Percentiles rank a stretch among this genome's conserved stretches.
Conservation (phyloP, 208 protist genomes). For the Leptomonas pyrrhocoris region DNA sequence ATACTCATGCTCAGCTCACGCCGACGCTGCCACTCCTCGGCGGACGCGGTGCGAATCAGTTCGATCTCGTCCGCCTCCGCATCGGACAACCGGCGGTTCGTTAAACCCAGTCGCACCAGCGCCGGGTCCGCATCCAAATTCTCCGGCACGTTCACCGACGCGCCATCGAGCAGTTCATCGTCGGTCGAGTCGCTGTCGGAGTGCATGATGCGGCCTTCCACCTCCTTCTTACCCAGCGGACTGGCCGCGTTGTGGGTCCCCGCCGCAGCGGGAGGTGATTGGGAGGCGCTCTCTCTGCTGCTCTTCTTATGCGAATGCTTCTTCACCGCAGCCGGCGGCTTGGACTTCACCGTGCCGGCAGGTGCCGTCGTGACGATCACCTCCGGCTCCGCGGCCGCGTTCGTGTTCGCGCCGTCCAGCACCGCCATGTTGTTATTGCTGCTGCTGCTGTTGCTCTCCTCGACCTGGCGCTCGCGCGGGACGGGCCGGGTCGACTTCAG, state of each 20-base stretch:
- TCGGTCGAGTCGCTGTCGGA: constrained; percentile 17
- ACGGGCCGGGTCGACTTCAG: neutral
- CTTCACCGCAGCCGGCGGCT: neutral
- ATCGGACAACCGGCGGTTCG: neutral
- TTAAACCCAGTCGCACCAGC: constrained; percentile 1
- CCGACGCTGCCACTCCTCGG: constrained; percentile 52
- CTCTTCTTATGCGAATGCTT: neutral
- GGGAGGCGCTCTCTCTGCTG: neutral
- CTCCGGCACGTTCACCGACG: neutral
- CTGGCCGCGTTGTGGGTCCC: no score
- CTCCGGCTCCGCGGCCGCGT: constrained; percentile 3
- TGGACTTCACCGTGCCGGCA: neutral
- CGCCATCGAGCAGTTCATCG: constrained; percentile 1
- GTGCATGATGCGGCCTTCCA: constrained; percentile 24
- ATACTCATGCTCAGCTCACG: constrained; percentile 89
- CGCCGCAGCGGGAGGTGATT: no score
- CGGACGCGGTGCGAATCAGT: constrained; percentile 25
- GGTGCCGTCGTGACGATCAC: constrained; percentile 4
- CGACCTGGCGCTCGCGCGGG: constrained; percentile 2
- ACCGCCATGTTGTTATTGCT: no score
- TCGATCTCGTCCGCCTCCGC: constrained; percentile 38
- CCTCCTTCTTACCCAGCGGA: constrained; percentile 31
- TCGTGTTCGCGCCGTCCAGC: neutral
- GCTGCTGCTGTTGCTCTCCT: neutral
- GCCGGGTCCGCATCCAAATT: constrained; percentile 5